These are phyloP conservation scores for Coniella lustricola DNA, from an alignment of 2,329 filamentous ascomycete species.

Conservation along the genomic window DNA sequence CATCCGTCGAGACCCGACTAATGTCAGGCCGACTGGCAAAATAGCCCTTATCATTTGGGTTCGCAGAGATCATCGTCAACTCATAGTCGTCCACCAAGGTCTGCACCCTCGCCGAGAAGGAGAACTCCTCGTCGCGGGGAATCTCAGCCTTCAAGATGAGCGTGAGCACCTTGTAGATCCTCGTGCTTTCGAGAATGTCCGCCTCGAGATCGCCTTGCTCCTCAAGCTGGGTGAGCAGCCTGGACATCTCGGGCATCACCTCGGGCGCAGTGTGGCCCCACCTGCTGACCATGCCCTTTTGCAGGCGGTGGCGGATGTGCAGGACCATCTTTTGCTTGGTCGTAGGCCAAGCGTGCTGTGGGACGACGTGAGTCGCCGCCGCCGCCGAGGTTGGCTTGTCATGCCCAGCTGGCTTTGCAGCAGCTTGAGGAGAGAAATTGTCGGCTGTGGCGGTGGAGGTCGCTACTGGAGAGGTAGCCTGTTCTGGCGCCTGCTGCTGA, in stretches of 20 bases:
- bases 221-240: not conserved
- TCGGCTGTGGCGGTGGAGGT: no score
- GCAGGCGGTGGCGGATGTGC: not conserved
- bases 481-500: not conserved
- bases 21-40: not conserved
- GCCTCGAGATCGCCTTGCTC: not conserved
- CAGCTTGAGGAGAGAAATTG: no score
- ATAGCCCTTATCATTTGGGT: not conserved
- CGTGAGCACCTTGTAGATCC: constrained; percentile 3
- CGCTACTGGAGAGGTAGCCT: not conserved
- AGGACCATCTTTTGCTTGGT: not conserved
- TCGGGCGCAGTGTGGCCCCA: not conserved
- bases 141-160: constrained; percentile 1
- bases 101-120: constrained; percentile 1
- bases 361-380: no score
- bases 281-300: not conserved
- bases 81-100: constrained; percentile 5
- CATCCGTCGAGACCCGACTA: no score
- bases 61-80: not conserved
- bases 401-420: not conserved
- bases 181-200: not conserved
- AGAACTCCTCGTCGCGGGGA: not conserved
- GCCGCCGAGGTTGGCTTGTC: not conserved
- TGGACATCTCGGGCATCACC: not conserved
- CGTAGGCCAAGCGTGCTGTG: no score